Base-by-base conservation (phyloP, 2,329 filamentous ascomycete species). In the Phoma sp. region DNA sequence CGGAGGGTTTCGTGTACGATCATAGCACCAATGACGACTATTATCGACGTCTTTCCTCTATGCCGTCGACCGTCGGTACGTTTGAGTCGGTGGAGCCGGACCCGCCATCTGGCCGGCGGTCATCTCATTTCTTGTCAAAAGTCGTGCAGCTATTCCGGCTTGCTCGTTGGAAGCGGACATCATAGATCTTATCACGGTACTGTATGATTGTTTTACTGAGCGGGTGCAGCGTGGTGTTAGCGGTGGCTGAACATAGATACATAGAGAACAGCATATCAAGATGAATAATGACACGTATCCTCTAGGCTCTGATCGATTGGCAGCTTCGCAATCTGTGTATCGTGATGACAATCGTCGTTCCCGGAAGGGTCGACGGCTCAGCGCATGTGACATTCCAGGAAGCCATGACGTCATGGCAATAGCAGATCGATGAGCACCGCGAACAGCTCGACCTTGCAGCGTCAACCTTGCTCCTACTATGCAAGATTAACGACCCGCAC, bases 401-500 rank as follows among this genome's bases (percentile, higher is more conserved):
- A 14, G 7, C 30, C 3, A 21, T 50, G 47, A 50, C 47, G 47
- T 50, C 47, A 50, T 18, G 1, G 2, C 4, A 1, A 25, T 18
- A 30, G 14, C 28, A n/a, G 33, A 17, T 14, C 12, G 29, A 36
- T 18, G 20, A 37, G 36, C 25, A 30, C 26, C 15, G 7, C 28
- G 26, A 15, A 32, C 18, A 38, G 26, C 17, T 4, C 29, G 15
- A 36, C 9, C 25, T 43, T 14, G 20, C 47, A 23, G n/a, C n/a
- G 18, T 29, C 34, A 28, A 36, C 20, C 21, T 12, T 43, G 32
- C 26, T 43, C 15, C 30, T 18, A 33, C 20, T 39, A 23, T 29
- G 26, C n/a, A 29, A n/a, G 20, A 32, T 29, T 36, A 20, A 21
- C 15, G 26, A 26, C 15, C 14, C 26, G 45, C 51, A 54, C 51